phyloP scores from a whole-genome alignment of 441 rosid genomes.

The Breynia disticha region DNA sequence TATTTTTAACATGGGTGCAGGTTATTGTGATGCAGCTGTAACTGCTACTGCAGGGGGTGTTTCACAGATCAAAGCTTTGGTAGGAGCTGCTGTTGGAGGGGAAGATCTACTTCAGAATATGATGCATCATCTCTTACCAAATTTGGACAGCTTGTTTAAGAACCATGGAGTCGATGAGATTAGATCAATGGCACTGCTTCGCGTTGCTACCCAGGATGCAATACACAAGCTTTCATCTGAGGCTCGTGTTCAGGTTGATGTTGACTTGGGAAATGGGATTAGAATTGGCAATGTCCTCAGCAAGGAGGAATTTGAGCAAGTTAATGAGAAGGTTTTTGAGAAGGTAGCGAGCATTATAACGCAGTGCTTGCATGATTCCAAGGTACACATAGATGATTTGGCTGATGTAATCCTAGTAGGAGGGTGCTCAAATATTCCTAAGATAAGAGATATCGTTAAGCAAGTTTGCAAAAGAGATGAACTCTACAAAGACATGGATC shows the following conservation, averaged over 20 bases:
- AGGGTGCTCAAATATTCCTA: slow-evolving; percentile 69
- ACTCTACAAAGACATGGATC: slow-evolving; percentile 44
- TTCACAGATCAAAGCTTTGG: slow-evolving; percentile 69
- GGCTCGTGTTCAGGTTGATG: slow-evolving; percentile 38
- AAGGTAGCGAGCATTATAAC: slow-evolving; percentile 45
- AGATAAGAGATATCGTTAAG: slow-evolving; percentile 34
- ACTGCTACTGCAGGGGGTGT: slow-evolving; percentile 83
- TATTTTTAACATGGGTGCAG: slow-evolving; percentile 85
- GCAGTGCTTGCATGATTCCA: slow-evolving; percentile 61
- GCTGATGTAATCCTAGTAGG: slow-evolving; percentile 73
- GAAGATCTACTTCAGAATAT: slow-evolving; percentile 76
- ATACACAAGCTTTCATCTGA: slow-evolving; percentile 55
- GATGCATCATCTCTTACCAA: slow-evolving; percentile 47
- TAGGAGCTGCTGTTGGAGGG: slow-evolving; percentile 67
- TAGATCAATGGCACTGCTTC: slow-evolving; percentile 41
- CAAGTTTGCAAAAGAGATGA: slow-evolving; percentile 40
- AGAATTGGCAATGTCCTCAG: slow-evolving; percentile 37
- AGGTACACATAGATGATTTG: slow-evolving; percentile 41
- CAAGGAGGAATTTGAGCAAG: slow-evolving; percentile 64
- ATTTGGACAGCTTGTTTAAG: slow-evolving; percentile 32
- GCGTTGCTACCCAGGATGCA: slow-evolving; percentile 67
- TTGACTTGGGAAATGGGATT: slow-evolving; percentile 54
- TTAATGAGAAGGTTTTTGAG: slow-evolving; percentile 45
- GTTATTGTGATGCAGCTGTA: slow-evolving; percentile 76
- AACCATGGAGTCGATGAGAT: slow-evolving; percentile 35